Conservation (phyloP, 148 eudicot species). For the Amaranthus cruentus region DNA sequence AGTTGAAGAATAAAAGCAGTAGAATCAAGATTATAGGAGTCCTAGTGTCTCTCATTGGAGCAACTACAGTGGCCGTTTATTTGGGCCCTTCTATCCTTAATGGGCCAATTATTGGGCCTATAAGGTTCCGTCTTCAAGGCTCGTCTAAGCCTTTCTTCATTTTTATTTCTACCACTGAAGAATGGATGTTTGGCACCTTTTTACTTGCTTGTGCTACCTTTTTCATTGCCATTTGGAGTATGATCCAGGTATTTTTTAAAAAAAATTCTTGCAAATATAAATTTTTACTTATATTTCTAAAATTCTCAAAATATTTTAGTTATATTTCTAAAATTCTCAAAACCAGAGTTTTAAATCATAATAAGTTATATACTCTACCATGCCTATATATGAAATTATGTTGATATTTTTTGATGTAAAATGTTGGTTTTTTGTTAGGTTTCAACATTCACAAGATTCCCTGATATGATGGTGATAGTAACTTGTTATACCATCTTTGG, state of each 20-base stretch:
- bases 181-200: constrained; percentile 56
- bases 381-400: not conserved
- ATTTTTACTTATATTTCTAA: not conserved
- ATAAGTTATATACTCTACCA: not conserved
- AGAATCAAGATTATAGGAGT: constrained; percentile 40
- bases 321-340: too few relatives aligned
- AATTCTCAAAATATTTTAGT: too few relatives aligned
- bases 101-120: constrained; percentile 29
- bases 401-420: not conserved
- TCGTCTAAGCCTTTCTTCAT: constrained; percentile 27
- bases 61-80: constrained; percentile 32
- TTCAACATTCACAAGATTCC: constrained; percentile 42
- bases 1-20: constrained; percentile 33
- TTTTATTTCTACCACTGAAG: constrained; percentile 37
- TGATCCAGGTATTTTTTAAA: constrained; percentile 45
- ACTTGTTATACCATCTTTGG: constrained; percentile 62
- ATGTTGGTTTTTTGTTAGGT: constrained; percentile 32
- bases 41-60: constrained; percentile 41
- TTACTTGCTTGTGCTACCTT: constrained; percentile 59
- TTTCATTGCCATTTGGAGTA: constrained; percentile 52
- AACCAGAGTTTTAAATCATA: not conserved
- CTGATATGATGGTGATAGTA: constrained; percentile 61
- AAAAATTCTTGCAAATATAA: not conserved
- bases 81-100: constrained; percentile 47
- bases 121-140: constrained; percentile 12